Evolutionary conservation across 306 rosid species (phyloP), one percentile per base, ranked within the genome.

Genomic region (Oemleria cerasiformis): DNA sequence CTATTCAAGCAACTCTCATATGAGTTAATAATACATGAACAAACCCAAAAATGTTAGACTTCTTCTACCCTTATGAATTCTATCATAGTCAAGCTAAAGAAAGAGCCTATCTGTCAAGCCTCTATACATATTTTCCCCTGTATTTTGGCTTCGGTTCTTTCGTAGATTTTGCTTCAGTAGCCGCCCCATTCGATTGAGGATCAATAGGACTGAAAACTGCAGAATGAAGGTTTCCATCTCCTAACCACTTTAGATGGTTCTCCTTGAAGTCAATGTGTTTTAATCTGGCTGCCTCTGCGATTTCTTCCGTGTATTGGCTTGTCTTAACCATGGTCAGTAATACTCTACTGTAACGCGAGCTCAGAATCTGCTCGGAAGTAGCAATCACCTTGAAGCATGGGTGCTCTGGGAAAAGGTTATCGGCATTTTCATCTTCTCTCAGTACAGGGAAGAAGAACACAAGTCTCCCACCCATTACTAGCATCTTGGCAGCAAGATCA

Each of bases 141-240:
- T 91, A 94, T 78, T 94, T 94, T 50, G 87, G 94, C 79, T 83
- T 94, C 39, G 85, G 83, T 34, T 94, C 98, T 83, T 80, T 87
- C 36, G 50, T 65, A 34, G 44, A 44, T 77, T 82, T 93, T 17
- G 71, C 76, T 59, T 88, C 91, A 45, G 66, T 78, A 0, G 65
- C 79, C 0, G 78, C 73, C 15, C 68, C 84, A 0, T 54, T 63
- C 66, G 76, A 57, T 8, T 71, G 88, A 50, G 84, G 48, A 82
- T 84, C 87, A 8, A 63, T 70, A 0, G 96, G 91, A 73, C 90
- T 89, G 65, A 94, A 87, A 81, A 94, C 91, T 20, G 91, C 96
- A 75, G 98, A 87, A 80, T 91, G 98, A 79, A 94, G 98, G 79
- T 94, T 94, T 73, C 98, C 98, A 20, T 94, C 96, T 76, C 88